Percentiles rank a stretch among this genome's conserved stretches.
Evolutionary conservation across 495 filamentous ascomycete genomes (phyloP).

Genomic region (Aspergillus bridgeri): DNA sequence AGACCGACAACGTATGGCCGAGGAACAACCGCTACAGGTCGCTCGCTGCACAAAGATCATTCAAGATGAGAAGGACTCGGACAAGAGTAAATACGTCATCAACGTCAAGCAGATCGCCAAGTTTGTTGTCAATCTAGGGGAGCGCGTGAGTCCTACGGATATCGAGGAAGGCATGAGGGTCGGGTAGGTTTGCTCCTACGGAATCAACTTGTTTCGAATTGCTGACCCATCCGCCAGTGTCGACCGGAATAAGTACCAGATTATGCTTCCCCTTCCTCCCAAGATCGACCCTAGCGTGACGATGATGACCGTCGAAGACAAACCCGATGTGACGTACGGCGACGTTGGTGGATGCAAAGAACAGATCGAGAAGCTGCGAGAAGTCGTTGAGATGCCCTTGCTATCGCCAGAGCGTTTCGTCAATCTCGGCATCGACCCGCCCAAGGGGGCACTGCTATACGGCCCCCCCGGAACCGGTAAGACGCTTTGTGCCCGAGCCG

Average conservation of each 20-base stretch:
- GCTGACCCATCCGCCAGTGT: slow-evolving; percentile 54
- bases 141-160: slow-evolving; percentile 95
- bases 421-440: slow-evolving; percentile 95
- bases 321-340: slow-evolving; percentile 98
- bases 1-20: slow-evolving; percentile 94
- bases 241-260: slow-evolving; percentile 98
- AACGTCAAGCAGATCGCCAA: slow-evolving; percentile 99
- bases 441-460: slow-evolving; percentile 95
- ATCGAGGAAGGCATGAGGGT: slow-evolving; percentile 99
- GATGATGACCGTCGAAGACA: slow-evolving; percentile 99
- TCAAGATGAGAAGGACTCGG: slow-evolving; percentile 88
- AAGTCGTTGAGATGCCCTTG: slow-evolving; percentile 97
- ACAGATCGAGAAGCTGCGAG: slow-evolving; percentile 97
- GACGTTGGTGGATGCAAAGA: slow-evolving; percentile 99
- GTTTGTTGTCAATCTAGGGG: slow-evolving; percentile 97
- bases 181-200: slow-evolving; percentile 51
- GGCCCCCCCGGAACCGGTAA: slow-evolving; percentile 97
- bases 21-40: slow-evolving; percentile 97
- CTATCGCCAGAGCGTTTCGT: slow-evolving; percentile 96
- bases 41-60: slow-evolving; percentile 99
- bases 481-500: slow-evolving; percentile 94
- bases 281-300: slow-evolving; percentile 99
- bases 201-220: not conserved
- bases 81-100: slow-evolving; percentile 99
- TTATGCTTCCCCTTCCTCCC: slow-evolving; percentile 91